Conservation (phyloP, 441 rosid genomes). For the Populus hybrid region DNA sequence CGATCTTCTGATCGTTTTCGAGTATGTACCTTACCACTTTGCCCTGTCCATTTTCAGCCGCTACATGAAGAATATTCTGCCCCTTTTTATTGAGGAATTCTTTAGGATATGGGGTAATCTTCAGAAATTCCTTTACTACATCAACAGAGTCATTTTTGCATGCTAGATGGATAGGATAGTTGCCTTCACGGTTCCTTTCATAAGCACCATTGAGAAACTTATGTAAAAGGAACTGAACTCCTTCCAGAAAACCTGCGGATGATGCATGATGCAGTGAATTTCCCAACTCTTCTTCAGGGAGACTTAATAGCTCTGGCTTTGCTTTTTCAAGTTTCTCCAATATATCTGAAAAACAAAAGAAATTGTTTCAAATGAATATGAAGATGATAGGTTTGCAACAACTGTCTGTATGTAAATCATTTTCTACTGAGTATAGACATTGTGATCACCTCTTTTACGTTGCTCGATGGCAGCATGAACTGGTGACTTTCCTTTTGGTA, state of each 20-base stretch:
- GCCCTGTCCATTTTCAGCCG: conserved; percentile 7
- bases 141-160: conserved; percentile 12
- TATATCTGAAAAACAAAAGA: background rate
- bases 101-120: background rate
- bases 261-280: conserved; percentile 6
- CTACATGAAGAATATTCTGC: conserved; percentile 27
- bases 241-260: background rate
- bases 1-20: too few relatives aligned
- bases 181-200: conserved; percentile 2
- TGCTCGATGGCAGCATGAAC: background rate
- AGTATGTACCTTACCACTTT: conserved; percentile 6
- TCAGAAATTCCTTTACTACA: conserved; percentile 20
- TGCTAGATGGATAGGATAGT: conserved; percentile 20
- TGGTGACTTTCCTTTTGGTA: background rate
- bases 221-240: background rate
- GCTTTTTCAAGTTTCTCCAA: background rate
- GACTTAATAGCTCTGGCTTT: background rate
- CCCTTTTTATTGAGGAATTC: conserved; percentile 22
- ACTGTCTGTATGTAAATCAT: background rate
- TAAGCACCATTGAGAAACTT: background rate
- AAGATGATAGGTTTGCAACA: background rate
- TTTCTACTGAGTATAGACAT: background rate
- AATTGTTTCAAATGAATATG: background rate
- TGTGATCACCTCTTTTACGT: background rate
- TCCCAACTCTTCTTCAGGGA: background rate